phyloP scores from a whole-genome alignment of 306 rosid species.

The Rubus parviflorus region DNA sequence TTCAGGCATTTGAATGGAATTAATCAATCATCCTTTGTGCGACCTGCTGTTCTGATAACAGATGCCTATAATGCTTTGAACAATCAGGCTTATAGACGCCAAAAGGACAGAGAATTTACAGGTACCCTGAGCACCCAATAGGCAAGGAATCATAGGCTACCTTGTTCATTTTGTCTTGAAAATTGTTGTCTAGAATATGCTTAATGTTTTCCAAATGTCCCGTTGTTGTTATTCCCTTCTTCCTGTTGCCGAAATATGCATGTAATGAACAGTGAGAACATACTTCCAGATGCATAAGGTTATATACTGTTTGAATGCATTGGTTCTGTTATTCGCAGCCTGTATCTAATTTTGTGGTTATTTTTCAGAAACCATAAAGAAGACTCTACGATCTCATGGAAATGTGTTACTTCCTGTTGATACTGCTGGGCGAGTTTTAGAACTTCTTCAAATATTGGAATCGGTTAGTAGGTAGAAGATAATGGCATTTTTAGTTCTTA shows the following conservation, averaged over 20 bases:
- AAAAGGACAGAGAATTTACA: constrained; percentile 90
- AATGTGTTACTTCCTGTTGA: constrained; percentile 88
- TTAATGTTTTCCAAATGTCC: background rate
- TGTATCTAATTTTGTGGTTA: background rate
- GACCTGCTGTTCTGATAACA: constrained; percentile 94
- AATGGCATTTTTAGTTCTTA: background rate
- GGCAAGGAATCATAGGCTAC: background rate
- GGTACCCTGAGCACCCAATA: constrained; percentile 38
- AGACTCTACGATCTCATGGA: constrained; percentile 83
- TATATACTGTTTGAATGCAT: background rate
- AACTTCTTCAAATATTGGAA: constrained; percentile 82
- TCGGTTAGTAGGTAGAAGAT: constrained; percentile 52
- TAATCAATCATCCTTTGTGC: constrained; percentile 74
- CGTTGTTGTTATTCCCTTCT: background rate
- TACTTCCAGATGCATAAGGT: background rate
- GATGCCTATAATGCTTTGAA: constrained; percentile 98
- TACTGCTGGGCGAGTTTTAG: constrained; percentile 86
- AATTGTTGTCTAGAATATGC: background rate
- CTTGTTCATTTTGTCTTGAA: background rate
- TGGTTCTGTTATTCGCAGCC: constrained; percentile 32
- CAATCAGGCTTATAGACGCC: constrained; percentile 93
- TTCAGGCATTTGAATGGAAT: constrained; percentile 97
- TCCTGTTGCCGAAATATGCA: constrained; percentile 9
- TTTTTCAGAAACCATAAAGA: constrained; percentile 68
- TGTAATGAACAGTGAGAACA: background rate